Conservation (phyloP, 495 filamentous ascomycete species). For the Podospora tetraspora region DNA sequence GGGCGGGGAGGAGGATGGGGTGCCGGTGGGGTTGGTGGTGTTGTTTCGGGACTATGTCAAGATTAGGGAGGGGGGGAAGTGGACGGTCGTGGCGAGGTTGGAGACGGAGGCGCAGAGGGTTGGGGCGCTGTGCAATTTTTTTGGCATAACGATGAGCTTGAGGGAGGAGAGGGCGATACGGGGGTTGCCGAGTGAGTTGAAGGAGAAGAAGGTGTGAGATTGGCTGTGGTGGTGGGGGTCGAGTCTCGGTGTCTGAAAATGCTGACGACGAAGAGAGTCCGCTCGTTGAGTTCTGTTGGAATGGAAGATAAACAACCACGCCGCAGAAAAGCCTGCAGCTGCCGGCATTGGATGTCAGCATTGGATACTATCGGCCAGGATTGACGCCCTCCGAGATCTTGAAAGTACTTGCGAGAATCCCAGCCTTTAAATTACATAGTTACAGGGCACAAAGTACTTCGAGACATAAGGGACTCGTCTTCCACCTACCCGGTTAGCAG, state of each 20-base stretch:
- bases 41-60: slow-evolving; percentile 56
- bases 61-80: slow-evolving; percentile 45
- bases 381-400: background rate
- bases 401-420: background rate
- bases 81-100: slow-evolving; percentile 43
- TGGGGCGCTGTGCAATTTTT: slow-evolving; percentile 49
- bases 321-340: too few relatives aligned
- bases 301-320: too few relatives aligned
- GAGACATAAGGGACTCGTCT: too few relatives aligned
- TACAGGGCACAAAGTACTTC: background rate
- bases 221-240: too few relatives aligned
- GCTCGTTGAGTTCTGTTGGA: too few relatives aligned
- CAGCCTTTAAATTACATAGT: background rate
- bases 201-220: slow-evolving; percentile 5
- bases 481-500: background rate
- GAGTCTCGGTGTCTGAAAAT: too few relatives aligned
- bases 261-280: too few relatives aligned
- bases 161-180: slow-evolving; percentile 51
- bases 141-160: slow-evolving; percentile 47
- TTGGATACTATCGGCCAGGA: too few relatives aligned
- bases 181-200: slow-evolving; percentile 46
- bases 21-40: slow-evolving; percentile 39
- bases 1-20: slow-evolving; percentile 23
- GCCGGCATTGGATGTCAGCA: too few relatives aligned
- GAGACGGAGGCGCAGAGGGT: slow-evolving; percentile 49